These are phyloP conservation scores for Protomyces pachydermus DNA, from an alignment of 1,139 yeast species.

Conservation along the genomic window DNA sequence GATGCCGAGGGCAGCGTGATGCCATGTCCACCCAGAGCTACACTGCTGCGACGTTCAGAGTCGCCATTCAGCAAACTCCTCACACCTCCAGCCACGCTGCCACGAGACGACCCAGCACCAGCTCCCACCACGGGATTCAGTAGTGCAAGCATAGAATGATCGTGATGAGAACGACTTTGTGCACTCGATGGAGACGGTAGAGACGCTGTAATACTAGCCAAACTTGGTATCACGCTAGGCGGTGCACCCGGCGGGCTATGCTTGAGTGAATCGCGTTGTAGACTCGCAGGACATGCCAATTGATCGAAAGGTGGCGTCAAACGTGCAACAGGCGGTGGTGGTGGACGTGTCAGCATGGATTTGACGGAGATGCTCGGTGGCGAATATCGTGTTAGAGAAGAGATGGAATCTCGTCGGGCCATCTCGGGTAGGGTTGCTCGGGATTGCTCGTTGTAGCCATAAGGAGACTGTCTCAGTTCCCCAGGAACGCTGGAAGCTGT, in stretches of 20 bases:
- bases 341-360: not conserved
- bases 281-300: no score
- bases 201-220: not conserved
- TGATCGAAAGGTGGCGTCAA: not conserved
- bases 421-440: no score
- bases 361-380: not conserved
- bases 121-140: not conserved
- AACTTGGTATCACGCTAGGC: not conserved
- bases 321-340: not conserved
- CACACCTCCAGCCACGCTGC: not conserved
- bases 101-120: not conserved
- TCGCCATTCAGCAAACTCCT: not conserved
- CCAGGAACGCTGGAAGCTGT: no score
- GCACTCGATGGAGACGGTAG: not conserved
- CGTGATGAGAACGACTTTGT: not conserved
- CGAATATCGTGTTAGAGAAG: no score
- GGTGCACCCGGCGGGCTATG: not conserved
- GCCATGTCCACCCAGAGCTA: not conserved
- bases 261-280: no score
- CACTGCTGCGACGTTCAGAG: not conserved
- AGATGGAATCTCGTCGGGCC: no score
- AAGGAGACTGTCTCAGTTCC: no score
- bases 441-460: no score
- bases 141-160: not conserved
- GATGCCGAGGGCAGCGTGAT: not conserved